A percentile compares a stretch with the other conserved stretches of the same genome.
phyloP scores from a whole-genome alignment of 495 filamentous ascomycete genomes.

The Neurospora sp. region DNA sequence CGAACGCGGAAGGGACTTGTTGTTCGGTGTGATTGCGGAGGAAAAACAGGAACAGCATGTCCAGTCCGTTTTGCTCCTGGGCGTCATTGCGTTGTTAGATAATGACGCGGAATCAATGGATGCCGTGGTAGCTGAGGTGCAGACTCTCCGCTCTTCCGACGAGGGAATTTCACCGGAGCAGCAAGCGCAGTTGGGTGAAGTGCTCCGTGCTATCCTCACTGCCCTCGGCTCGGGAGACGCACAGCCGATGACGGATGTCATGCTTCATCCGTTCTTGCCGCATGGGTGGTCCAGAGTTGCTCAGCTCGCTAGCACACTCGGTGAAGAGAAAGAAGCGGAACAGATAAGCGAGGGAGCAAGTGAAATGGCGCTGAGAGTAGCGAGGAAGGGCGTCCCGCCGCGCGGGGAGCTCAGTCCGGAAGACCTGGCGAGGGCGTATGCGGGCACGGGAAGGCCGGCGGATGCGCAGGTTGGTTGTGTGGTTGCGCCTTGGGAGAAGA shows the following conservation, averaged over 20 bases:
- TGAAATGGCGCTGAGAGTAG: constrained; percentile 72
- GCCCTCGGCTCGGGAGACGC: constrained; percentile 24
- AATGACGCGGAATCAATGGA: constrained; percentile 65
- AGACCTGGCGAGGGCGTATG: constrained; percentile 65
- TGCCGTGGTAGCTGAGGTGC: constrained; percentile 70
- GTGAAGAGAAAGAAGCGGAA: constrained; percentile 11
- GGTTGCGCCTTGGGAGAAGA: constrained; percentile 65
- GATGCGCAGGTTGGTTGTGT: constrained; percentile 72
- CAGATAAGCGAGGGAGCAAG: constrained; percentile 46
- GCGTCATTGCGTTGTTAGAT: constrained; percentile 73
- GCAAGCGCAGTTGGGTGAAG: constrained; percentile 36
- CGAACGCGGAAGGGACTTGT: constrained; percentile 63
- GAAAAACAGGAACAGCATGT: constrained; percentile 56
- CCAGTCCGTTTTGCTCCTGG: constrained; percentile 65
- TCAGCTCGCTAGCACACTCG: constrained; percentile 5
- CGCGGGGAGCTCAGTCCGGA: constrained; percentile 53
- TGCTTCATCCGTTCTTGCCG: constrained; percentile 65
- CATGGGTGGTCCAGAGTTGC: constrained; percentile 70
- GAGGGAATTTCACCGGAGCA: constrained; percentile 29
- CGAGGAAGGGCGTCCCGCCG: constrained; percentile 61
- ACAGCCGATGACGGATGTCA: constrained; percentile 59
- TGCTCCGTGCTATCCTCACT: constrained; percentile 33
- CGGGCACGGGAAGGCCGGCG: constrained; percentile 56
- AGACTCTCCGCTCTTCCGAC: constrained; percentile 55
- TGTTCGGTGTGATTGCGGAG: constrained; percentile 56